These are phyloP conservation scores for Candolleomyces eurysporus DNA, from an alignment of 768 basidiomycete genomes.

Conservation along the genomic window DNA sequence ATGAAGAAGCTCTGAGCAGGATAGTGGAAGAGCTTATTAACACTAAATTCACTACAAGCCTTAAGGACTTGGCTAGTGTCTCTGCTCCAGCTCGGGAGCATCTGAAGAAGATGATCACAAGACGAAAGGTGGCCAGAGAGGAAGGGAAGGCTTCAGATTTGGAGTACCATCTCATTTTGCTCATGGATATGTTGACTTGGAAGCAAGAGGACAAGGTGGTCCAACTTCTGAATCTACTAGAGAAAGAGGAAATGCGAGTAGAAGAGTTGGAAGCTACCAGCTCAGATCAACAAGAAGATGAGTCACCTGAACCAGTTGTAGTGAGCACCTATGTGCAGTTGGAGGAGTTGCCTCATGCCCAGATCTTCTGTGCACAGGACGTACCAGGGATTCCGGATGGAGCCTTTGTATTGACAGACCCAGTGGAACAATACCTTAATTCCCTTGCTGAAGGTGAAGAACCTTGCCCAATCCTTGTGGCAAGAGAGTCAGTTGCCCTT, in stretches of 20 bases:
- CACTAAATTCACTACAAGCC: neutral
- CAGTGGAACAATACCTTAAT: constrained; percentile 4
- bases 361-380: neutral
- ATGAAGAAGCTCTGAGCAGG: neutral
- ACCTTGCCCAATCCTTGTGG: neutral
- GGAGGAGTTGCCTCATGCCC: neutral
- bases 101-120: neutral
- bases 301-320: neutral
- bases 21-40: neutral
- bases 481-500: constrained; percentile 8
- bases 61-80: constrained; percentile 1
- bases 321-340: neutral
- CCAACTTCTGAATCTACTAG: neutral
- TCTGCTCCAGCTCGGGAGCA: neutral
- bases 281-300: neutral
- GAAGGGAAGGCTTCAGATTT: neutral
- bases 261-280: neutral
- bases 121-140: neutral
- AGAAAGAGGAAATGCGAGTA: too few species aligned
- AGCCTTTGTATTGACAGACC: neutral
- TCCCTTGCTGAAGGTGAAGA: neutral
- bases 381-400: constrained; percentile 1
- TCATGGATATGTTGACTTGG: neutral
- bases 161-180: neutral
- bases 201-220: neutral